Evolutionary conservation across 169 alveolate species (phyloP), one percentile per base, ranked within the genome.

Genomic region (Plasmodium yoelii): DNA sequence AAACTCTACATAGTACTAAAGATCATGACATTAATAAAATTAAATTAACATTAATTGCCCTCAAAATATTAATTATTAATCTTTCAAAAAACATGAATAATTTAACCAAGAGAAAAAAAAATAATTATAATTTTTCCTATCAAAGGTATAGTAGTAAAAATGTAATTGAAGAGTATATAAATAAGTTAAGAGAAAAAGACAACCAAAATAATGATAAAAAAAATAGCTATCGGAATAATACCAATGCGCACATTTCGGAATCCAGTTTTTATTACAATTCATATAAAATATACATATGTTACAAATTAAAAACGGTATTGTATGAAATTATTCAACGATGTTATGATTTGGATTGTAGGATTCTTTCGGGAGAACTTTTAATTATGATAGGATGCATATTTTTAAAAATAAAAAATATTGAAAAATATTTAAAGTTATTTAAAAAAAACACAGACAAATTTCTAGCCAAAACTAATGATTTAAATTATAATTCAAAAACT

Each of bases 311-410:
- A 86, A 69, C 18, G 22, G 26, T 86, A 74, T 28, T 86, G 18
- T 70, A 59, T 56, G 91, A 86, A 86, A 70, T 86, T 59, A 73
- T 86, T 39, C 86, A 63, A 44, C 60, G 67, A 28, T 86, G 91
- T 34, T 86, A 86, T 44, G 91, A 86, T 60, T 2, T 70, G 28
- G 60, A 42, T 1, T 86, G 91, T 19, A 56, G 91, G 42, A 51
- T 34, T n/a, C 82, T 86, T 22, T 73, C 75, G 7, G 87, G 87
- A 19, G 74, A 70, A 44, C 86, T 86, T 61, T 72, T 86, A 70
- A 59, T 70, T 59, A 86, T 86, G 68, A 55, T 86, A 19, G 87
- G 91, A 5, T 86, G 91, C 42, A 57, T 86, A 8, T 59, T 86
- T 70, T 22, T 86, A n/a, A 57, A 86, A 86, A 70, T 86, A 57